These are phyloP conservation scores for Primulina tabacum DNA, from an alignment of 257 asterid genomes.

Conservation along the genomic window DNA sequence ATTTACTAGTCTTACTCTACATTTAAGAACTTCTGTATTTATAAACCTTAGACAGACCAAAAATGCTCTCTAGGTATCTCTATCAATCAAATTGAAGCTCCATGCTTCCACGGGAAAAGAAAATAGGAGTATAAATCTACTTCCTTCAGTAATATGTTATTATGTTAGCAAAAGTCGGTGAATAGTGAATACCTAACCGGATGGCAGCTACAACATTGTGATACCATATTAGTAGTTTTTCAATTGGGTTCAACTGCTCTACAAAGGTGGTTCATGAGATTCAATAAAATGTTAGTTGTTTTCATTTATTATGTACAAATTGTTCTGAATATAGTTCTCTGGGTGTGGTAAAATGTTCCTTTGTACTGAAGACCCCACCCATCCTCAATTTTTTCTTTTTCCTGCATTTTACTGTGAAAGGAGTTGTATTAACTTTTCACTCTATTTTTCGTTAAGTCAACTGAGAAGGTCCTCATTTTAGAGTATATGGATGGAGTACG, in stretches of 20 bases:
- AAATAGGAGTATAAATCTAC: neutral
- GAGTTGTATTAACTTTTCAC: slow-evolving; percentile 9
- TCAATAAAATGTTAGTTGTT: slow-evolving; percentile 1
- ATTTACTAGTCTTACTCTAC: neutral
- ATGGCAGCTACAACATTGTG: slow-evolving; percentile 12
- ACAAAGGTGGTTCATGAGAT: neutral
- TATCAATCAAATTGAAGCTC: slow-evolving; percentile 11
- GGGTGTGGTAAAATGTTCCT: slow-evolving; percentile 6
- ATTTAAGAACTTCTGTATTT: slow-evolving; percentile 12
- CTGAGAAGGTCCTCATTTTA: slow-evolving; percentile 81
- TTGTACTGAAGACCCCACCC: neutral
- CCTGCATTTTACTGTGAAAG: neutral
- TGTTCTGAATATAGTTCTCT: neutral
- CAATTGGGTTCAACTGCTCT: slow-evolving; percentile 2
- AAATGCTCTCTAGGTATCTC: slow-evolving; percentile 11
- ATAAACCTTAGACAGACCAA: neutral
- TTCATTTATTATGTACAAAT: neutral
- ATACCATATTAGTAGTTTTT: neutral
- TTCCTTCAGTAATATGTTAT: slow-evolving; percentile 13
- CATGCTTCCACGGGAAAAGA: slow-evolving; percentile 13
- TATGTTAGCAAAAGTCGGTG: slow-evolving; percentile 13
- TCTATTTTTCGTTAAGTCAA: slow-evolving; percentile 54
- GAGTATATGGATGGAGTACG: slow-evolving; percentile 98
- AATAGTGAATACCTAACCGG: slow-evolving; percentile 7
- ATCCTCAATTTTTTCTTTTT: slow-evolving; percentile 1